Evolutionary conservation across 495 filamentous ascomycete species (phyloP), one percentile per base, ranked within the genome.

Genomic region (Trichoderma reesei): DNA sequence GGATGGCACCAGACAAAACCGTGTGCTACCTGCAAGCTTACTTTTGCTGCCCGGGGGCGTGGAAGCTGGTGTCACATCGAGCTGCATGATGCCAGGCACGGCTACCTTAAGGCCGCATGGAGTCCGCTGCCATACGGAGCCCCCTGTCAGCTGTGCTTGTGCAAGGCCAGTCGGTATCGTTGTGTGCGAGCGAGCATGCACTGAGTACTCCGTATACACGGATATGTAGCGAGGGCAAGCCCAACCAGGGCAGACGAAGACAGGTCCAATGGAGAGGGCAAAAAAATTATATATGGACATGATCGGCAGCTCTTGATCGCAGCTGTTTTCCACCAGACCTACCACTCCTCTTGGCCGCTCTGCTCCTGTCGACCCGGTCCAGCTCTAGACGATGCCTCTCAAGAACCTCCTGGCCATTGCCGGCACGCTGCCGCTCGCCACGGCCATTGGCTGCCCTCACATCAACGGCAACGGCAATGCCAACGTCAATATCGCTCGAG

Each of bases 351-450:
- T 56, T 56, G 51, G 51, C 51, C 26, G 4, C 51, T 56, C 44
- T 33, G 20, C 51, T 33, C 34, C 11, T n/a, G 9, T 10, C 20
- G 7, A 56, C 18, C 46, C 18, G 9, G 14, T 54, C n/a, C 5
- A 18, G n/a, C 46, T 56, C 51, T 31, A 33, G 51, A 56, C 51
- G 9, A 56, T 56, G 51, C 51, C 51, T 56, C 51, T 56, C 51
- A 56, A 56, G 51, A 56, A 56, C 51, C 9, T 56, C 26, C 14
- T 56, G 51, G 51, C 51, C 26, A 31, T 56, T 56, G 51, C 34
- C 11, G 51, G 51, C 51, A 26, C 51, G 3, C 51, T 56, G 51
- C 51, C 51, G 20, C 51, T 56, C 3, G 51, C 51, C 51, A 33
- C 51, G 11, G 51, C 51, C 26, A 26, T 34, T 14, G 20, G 26